These are phyloP conservation scores for Myxozyma udenii DNA, from an alignment of 805 yeast species.

Conservation along the genomic window DNA sequence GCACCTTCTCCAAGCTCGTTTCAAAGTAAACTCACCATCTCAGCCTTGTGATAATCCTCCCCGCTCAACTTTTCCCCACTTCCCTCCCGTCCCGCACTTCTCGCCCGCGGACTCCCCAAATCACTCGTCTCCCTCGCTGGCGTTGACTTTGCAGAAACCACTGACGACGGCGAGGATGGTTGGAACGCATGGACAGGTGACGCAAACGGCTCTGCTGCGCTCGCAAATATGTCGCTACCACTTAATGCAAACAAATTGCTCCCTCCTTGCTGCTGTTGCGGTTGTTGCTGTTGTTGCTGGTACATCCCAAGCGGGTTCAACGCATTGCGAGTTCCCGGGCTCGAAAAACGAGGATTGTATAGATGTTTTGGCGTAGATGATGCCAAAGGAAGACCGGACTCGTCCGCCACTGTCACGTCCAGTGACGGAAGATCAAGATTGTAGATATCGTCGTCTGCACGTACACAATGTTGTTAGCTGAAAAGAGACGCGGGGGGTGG, in stretches of 20 bases:
- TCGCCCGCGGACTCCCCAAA: too few relatives aligned
- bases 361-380: conserved; percentile 6
- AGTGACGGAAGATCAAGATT: conserved; percentile 4
- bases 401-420: not conserved
- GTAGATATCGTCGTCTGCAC: not conserved
- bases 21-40: too few relatives aligned
- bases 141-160: too few relatives aligned
- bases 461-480: not conserved
- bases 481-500: not conserved
- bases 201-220: conserved; percentile 4
- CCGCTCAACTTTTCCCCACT: too few relatives aligned
- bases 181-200: too few relatives aligned
- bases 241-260: not conserved
- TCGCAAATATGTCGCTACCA: conserved; percentile 10
- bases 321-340: not conserved
- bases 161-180: too few relatives aligned
- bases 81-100: too few relatives aligned
- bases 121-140: too few relatives aligned
- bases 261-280: not conserved
- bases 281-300: not conserved
- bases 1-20: too few relatives aligned
- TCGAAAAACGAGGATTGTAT: conserved; percentile 1
- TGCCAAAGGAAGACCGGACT: conserved; percentile 8
- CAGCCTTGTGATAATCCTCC: too few relatives aligned
- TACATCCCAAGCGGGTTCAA: not conserved